These are phyloP conservation scores for Penicillium crystallinum DNA, from an alignment of 495 filamentous ascomycete species.

Conservation along the genomic window DNA sequence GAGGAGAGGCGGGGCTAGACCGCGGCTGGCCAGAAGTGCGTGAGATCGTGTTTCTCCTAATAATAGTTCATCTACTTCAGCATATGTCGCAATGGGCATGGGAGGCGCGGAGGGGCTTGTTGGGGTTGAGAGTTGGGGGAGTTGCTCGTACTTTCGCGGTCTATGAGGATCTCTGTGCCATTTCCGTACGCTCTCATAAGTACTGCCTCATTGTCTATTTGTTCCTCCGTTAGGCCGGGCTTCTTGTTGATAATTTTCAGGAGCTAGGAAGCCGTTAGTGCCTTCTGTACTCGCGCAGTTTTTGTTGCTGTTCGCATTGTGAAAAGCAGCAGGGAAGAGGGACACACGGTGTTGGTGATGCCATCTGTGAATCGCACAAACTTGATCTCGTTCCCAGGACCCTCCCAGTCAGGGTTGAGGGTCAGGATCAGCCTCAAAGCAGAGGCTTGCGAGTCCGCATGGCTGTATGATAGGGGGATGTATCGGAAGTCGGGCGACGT, in stretches of 20 bases:
- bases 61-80: conserved; percentile 31
- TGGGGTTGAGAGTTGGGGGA: conserved; percentile 9
- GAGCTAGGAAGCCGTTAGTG: conserved; percentile 47
- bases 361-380: conserved; percentile 93
- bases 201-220: conserved; percentile 82
- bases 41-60: conserved; percentile 66
- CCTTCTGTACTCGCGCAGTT: not conserved
- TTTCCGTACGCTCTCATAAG: conserved; percentile 91
- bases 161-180: conserved; percentile 91
- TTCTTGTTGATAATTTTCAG: conserved; percentile 81
- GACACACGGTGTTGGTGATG: conserved; percentile 88
- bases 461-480: conserved; percentile 73
- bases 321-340: conserved; percentile 1
- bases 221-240: conserved; percentile 65
- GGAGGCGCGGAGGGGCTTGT: conserved; percentile 4
- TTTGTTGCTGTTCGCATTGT: not conserved
- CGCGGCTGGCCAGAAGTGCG: conserved; percentile 67
- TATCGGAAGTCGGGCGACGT: conserved; percentile 36
- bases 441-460: conserved; percentile 66
- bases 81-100: conserved; percentile 34
- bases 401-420: conserved; percentile 78
- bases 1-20: conserved; percentile 79
- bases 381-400: conserved; percentile 68
- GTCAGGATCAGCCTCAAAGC: conserved; percentile 74
- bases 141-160: conserved; percentile 75